Evolutionary conservation across 1,139 yeast genomes (phyloP), one percentile per base, ranked within the genome.

Genomic region (Blastobotrys serpentis): DNA sequence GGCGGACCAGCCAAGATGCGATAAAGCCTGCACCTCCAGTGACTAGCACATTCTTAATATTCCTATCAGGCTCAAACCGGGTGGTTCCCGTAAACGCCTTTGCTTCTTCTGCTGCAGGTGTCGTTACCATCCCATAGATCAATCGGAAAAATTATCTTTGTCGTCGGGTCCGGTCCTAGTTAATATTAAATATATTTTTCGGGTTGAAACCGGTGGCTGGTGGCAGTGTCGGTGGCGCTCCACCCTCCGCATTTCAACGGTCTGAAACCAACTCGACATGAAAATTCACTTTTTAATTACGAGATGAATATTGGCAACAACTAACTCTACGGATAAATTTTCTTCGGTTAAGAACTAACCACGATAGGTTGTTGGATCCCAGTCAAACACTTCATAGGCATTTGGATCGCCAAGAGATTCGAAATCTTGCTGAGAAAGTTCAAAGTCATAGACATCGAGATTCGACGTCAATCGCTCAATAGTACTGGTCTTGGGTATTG

Each of bases 11-110:
- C 67, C 79, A 73, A 1, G 79, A 74, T 0, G 82, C 83, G 17
- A 79, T 75, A 56, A 79, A 79, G 1, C 84, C 84, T 4, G 81
- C 80, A 1, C 82, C 84, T 1, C 84, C 84, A 2, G 83, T 73
- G 1, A 79, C 75, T 19, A 79, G 63, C 16, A 78, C 66, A 34
- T 53, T 56, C 16, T 55, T 55, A 33, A 62, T 57, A 8, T 51
- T 50, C 11, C 56, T 52, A 29, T 57, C 52, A 2, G 57, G 52
- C 43, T 48, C 49, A 44, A 56, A 59, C 42, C 48, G 49, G 10
- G 59, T 48, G 4, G 52, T 52, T 5, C 56, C 56, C 8, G 45
- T 51, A 7, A 45, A 25, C 6, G 5, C 26, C 26, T 23, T 10
- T 10, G 5, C 26, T 23, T 23, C 26, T 10, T 6, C 26, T n/a